These are phyloP conservation scores for Diaporthe vaccinii DNA, from an alignment of 2,329 filamentous ascomycete genomes.

Conservation along the genomic window DNA sequence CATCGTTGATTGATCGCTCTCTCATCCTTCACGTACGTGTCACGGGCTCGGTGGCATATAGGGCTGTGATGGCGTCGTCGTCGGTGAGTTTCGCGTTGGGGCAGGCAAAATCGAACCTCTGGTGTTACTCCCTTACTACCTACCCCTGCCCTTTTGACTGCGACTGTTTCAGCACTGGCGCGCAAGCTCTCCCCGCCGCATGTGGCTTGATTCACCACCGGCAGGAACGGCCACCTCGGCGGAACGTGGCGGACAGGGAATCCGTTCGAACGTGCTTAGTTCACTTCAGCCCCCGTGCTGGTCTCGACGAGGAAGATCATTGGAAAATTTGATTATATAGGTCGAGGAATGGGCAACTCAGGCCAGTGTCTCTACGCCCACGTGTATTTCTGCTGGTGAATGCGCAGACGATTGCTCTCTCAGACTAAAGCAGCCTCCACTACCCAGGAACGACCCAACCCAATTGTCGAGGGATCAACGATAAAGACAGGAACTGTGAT, in stretches of 20 bases:
- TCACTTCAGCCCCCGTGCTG: not conserved
- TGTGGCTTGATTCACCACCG: conserved; percentile 3
- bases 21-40: not conserved
- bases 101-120: not conserved
- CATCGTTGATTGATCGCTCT: not conserved
- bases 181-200: not conserved
- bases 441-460: conserved; percentile 9
- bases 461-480: not conserved
- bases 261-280: not conserved
- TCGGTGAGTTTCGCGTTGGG: conserved; percentile 8
- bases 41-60: not conserved
- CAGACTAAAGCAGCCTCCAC: not conserved
- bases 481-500: conserved; percentile 21
- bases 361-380: conserved; percentile 26
- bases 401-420: not conserved
- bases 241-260: not conserved
- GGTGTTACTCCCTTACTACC: not conserved
- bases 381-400: conserved; percentile 4
- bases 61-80: not conserved
- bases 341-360: conserved; percentile 6
- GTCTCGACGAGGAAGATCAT: not conserved
- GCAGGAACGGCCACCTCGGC: conserved; percentile 9
- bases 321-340: conserved; percentile 30
- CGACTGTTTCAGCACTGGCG: conserved; percentile 10
- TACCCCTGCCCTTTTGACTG: not conserved